Evolutionary conservation across 495 filamentous ascomycete genomes (phyloP).

Genomic region (Lophium mytilinum): DNA sequence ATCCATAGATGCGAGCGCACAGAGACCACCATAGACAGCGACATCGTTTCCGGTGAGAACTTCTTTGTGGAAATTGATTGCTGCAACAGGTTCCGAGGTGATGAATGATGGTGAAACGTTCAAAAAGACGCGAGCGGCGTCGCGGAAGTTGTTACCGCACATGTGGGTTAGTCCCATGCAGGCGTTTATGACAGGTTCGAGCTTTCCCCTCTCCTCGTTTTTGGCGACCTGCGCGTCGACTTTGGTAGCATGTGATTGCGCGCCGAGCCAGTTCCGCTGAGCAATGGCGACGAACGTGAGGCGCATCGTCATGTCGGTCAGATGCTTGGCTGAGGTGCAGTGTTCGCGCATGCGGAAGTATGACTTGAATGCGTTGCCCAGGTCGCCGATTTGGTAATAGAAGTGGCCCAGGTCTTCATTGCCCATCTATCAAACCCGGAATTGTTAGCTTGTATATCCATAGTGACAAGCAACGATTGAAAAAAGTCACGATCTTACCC

Average conservation of each 20-base stretch:
- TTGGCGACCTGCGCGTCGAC: constrained; percentile 54
- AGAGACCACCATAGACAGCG: constrained; percentile 83
- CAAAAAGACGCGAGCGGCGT: constrained; percentile 70
- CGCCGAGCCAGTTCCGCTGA: constrained; percentile 57
- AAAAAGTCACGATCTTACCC: constrained; percentile 41
- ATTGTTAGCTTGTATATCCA: constrained; percentile 1
- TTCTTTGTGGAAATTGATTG: constrained; percentile 40
- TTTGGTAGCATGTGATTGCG: constrained; percentile 60
- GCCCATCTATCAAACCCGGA: constrained; percentile 50
- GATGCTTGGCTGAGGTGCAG: constrained; percentile 60
- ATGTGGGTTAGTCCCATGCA: constrained; percentile 65
- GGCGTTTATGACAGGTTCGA: constrained; percentile 43
- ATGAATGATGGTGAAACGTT: constrained; percentile 47
- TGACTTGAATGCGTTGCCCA: constrained; percentile 53
- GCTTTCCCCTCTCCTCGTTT: constrained; percentile 34
- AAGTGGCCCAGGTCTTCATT: constrained; percentile 67
- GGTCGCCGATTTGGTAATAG: constrained; percentile 57
- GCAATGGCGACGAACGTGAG: constrained; percentile 60
- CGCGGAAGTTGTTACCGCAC: constrained; percentile 52
- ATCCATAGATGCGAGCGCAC: constrained; percentile 84
- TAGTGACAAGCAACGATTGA: too few relatives aligned
- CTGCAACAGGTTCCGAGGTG: constrained; percentile 25
- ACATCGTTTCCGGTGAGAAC: constrained; percentile 79
- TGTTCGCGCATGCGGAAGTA: constrained; percentile 69
- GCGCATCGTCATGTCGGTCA: constrained; percentile 61